Base-by-base conservation (phyloP, 2,329 filamentous ascomycete species). In the Neocucurbitaria cava region DNA sequence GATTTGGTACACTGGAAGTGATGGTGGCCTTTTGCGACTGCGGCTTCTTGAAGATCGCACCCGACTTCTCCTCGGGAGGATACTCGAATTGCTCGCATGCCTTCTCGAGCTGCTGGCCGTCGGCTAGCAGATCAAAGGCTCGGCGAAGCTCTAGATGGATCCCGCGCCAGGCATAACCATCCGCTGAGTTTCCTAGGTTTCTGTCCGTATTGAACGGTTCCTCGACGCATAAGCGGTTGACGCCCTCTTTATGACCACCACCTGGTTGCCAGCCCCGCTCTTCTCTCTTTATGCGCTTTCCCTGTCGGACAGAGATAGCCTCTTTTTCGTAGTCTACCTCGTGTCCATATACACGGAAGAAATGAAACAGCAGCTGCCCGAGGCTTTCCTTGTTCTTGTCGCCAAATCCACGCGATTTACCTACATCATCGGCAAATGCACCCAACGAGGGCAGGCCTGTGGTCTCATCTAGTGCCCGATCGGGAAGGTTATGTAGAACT, bases 101-200 rank as follows among this genome's bases (percentile, higher is more conserved):
- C 67, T 92, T 88, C 4, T 87, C 85, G 40, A 99, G 82, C 65
- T 95, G 91, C 20, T 87, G 90, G 46, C 76, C 77, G 39, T 90
- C 85, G 1, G 90, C 87, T 17, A 97, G 85, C 50, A 92, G 78
- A 53, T 92, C 89, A 72, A 96, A 98, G 0, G 95, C 95, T 62
- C 92, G 85, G 57, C 95, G 87, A 45, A 99, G 81, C 77, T 99
- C 95, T 62, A 92, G 77, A 73, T 99, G 95, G 26, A 99, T 85
- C 1, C 95, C 95, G 46, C 90, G 87, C 77, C 96, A 97, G 0
- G 95, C 94, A 39, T 91, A 96, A 72, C 96, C 93, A 72, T 99
- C 95, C 8, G 92, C 95, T 1, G 95, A 98, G 68, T 99, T 99
- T 38, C 93, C 95, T 41, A 99, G 82, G 73, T 99, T 99, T 38